Conservation (phyloP, 2,329 filamentous ascomycete genomes). For the Dendryphion nanum region DNA sequence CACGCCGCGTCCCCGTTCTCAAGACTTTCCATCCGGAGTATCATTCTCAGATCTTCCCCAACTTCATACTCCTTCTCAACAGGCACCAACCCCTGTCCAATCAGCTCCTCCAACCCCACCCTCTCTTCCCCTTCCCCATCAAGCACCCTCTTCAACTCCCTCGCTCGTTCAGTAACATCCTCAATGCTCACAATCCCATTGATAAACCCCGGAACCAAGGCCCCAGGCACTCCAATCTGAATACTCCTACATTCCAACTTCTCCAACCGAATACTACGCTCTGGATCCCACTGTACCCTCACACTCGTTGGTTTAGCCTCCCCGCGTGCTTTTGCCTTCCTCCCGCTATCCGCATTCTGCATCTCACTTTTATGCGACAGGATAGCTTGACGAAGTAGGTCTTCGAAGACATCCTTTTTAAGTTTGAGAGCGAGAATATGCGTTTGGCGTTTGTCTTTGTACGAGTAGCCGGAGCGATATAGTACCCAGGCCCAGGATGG, state of each 20-base stretch:
- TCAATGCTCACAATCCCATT: slow-evolving; percentile 56
- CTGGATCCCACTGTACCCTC: slow-evolving; percentile 65
- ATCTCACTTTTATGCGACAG: slow-evolving; percentile 18
- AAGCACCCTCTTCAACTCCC: slow-evolving; percentile 47
- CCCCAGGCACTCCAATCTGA: slow-evolving; percentile 59
- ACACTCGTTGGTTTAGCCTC: slow-evolving; percentile 37
- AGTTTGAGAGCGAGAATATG: slow-evolving; percentile 59
- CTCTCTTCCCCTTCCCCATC: slow-evolving; percentile 37
- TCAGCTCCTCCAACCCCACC: slow-evolving; percentile 38
- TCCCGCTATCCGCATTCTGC: not conserved
- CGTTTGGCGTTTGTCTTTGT: slow-evolving; percentile 55
- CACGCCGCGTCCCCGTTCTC: too few species aligned
- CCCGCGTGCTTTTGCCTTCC: slow-evolving; percentile 1
- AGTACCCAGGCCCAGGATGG: slow-evolving; percentile 65
- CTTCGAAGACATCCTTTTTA: slow-evolving; percentile 50
- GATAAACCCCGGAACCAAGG: slow-evolving; percentile 48
- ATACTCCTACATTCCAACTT: slow-evolving; percentile 55
- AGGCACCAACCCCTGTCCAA: slow-evolving; percentile 43
- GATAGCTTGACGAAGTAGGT: slow-evolving; percentile 43
- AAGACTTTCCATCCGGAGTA: slow-evolving; percentile 4
- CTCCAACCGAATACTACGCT: slow-evolving; percentile 49
- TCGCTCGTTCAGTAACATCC: slow-evolving; percentile 58
- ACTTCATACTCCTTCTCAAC: slow-evolving; percentile 47
- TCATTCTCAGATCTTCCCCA: slow-evolving; percentile 32
- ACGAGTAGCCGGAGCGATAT: slow-evolving; percentile 61